These are phyloP conservation scores for Rhodotorula diobovata DNA, from an alignment of 768 basidiomycete species.

Conservation along the genomic window DNA sequence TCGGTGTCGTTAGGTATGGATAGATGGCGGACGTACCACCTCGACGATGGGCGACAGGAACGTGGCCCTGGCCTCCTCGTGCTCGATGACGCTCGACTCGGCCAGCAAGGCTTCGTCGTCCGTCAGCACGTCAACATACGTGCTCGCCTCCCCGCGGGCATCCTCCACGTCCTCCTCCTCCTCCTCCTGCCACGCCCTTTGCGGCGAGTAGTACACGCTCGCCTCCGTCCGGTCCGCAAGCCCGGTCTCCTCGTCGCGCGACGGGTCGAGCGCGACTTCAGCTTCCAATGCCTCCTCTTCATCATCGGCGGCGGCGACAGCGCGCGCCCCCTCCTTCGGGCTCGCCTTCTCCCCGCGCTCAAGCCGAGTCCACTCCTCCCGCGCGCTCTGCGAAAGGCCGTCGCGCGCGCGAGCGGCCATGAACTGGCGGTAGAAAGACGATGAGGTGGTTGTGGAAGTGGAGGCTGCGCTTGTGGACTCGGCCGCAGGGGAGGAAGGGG, in stretches of 20 bases:
- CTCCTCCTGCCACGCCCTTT: neutral
- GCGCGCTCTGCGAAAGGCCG: conserved; percentile 1
- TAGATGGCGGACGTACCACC: conserved; percentile 10
- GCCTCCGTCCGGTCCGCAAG: neutral
- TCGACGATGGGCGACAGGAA: conserved; percentile 30
- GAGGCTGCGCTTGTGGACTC: neutral
- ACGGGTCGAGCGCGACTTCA: neutral
- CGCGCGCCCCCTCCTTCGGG: neutral
- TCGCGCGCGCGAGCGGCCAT: conserved; percentile 11
- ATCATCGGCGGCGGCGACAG: neutral
- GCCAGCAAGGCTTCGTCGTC: neutral
- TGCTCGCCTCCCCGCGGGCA: neutral
- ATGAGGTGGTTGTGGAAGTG: neutral
- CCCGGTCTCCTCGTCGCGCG: neutral
- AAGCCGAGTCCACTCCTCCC: conserved; percentile 26
- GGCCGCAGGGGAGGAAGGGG: neutral
- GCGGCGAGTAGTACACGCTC: conserved; percentile 19
- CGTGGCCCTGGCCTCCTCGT: neutral
- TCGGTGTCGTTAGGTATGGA: neutral
- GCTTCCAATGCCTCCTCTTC: neutral
- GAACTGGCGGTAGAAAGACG: conserved; percentile 34
- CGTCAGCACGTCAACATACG: neutral
- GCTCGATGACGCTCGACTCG: conserved; percentile 6
- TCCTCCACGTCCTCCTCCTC: neutral
- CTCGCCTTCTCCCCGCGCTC: conserved; percentile 32